Base-by-base conservation (phyloP, 176 grass and related monocot genomes). In the Alloteropsis semialata region DNA sequence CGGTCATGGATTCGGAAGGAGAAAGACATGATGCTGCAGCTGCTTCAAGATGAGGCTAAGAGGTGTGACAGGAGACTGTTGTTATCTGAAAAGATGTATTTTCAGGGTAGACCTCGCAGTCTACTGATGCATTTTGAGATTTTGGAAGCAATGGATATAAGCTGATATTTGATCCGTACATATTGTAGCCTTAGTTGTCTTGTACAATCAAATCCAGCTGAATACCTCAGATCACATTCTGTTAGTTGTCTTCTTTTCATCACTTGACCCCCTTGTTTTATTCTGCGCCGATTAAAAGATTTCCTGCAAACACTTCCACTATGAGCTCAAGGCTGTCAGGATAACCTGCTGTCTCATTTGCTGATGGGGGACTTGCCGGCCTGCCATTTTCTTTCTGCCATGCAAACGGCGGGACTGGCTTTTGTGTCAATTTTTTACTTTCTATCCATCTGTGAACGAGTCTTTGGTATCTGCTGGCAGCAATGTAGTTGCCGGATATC, bases 91-190 rank as follows among this genome's bases (percentile, higher is more conserved):
- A 92, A 87, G 66, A 48, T 62, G 19, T 90, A 90, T 55, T 90
- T 94, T 34, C 69, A 71, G 65, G 76, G 86, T 53, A 85, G 18
- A 57, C 62, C 79, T 13, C 49, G 55, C 36, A 86, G 72, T 85
- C 73, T 92, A 69, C 84, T 66, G 34, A 92, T 94, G 89, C 92
- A 90, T 87, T 92, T 94, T 63, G 89, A 94, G 64, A 94, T 90
- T 84, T 39, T 90, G 71, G 81, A 94, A 88, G 69, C 21, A 2
- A 90, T 94, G 85, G 78, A 92, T 50, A 69, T 92, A 19, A 49
- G 41, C 69, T 94, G 75, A 85, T 58, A 56, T 43, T 61, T 17
- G 0, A n/a, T 18, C 4, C n/a, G 18, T 24, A 7, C 17, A 21
- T 3, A 45, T 30, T 69, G 17, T 82, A 77, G 42, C 45, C 18